Evolutionary conservation across 176 grass and related monocot genomes (phyloP).

Genomic region (Eragrostis curvula): DNA sequence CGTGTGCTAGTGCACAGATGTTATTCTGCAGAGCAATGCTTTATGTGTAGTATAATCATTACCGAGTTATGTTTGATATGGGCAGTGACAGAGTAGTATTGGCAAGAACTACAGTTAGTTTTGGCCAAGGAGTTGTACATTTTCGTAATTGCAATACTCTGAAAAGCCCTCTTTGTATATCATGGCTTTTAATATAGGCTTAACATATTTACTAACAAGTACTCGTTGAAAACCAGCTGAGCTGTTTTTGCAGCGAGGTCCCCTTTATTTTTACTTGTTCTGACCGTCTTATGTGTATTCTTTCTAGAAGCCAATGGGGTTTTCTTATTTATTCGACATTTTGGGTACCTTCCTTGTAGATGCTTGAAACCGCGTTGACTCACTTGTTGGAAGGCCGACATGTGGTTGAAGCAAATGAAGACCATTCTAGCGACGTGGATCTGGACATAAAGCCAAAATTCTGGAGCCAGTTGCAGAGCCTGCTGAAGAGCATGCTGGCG

Average conservation of each 20-base stretch:
- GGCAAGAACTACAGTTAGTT: constrained; percentile 5
- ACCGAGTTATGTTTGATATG: constrained; percentile 3
- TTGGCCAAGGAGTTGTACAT: neutral
- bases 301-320: neutral
- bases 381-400: constrained; percentile 84
- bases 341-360: constrained; percentile 41
- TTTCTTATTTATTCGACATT: neutral
- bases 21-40: neutral
- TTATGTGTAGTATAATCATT: neutral
- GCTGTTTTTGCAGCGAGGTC: neutral
- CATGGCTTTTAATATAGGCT: neutral
- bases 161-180: neutral
- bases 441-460: constrained; percentile 74
- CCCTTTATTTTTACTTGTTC: constrained; percentile 1
- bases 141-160: neutral
- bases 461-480: constrained; percentile 75
- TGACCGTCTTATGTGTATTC: neutral
- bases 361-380: constrained; percentile 68
- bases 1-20: neutral
- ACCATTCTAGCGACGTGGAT: constrained; percentile 40
- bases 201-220: constrained; percentile 6
- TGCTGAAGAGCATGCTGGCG: constrained; percentile 78
- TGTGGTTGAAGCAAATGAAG: constrained; percentile 63
- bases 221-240: neutral
- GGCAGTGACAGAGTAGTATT: constrained; percentile 1